Base-by-base conservation (phyloP, 192 early-diverging fungal species). In the Linnemannia elongata region DNA sequence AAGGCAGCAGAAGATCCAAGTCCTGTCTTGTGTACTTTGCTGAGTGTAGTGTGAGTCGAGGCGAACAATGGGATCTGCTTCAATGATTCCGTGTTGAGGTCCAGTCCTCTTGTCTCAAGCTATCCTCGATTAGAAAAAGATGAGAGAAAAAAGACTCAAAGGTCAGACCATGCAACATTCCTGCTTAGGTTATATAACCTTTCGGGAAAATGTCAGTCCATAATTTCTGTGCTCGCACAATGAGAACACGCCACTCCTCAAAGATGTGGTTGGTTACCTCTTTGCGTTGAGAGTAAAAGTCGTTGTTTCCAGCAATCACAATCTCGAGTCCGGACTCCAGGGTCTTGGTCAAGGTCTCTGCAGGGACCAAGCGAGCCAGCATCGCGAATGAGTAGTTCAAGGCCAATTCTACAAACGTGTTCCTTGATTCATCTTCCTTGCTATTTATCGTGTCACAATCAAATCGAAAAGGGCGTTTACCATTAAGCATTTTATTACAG, bases 281-380 rank as follows among this genome's bases (percentile, higher is more conserved):
- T 27, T 92, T 93, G n/a, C 94, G 91, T 90, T 99, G 98, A 20
- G 99, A 99, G 88, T 99, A 99, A 88, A 99, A 99, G 89, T 99
- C 99, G 82, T 99, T 99, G 90, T 97, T 93, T n/a, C 96, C 98
- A 27, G 95, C 85, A 60, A 99, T 95, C 15, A 90, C 82, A 57
- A 99, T 94, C 69, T 92, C 91, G 24, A 98, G 86, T 17, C 95
- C 94, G 22, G 49, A 41, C 15, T 49, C 74, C 3, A 92, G 41
- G 38, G 80, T 82, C 35, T 85, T 45, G 15, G 70, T 13, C 55
- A 92, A 88, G 8, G 42, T 27, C 15, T 84, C 36, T n/a, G 36
- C 22, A 12, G 85, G 75, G 18, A 91, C 63, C 66, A 85, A 72
- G 39, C 86, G 80, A 52, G 71, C 76, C 8, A 91, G 81, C 45